These are phyloP conservation scores for Globisporangium megalacanthum DNA, from an alignment of 352 stramenopile species.

Conservation along the genomic window DNA sequence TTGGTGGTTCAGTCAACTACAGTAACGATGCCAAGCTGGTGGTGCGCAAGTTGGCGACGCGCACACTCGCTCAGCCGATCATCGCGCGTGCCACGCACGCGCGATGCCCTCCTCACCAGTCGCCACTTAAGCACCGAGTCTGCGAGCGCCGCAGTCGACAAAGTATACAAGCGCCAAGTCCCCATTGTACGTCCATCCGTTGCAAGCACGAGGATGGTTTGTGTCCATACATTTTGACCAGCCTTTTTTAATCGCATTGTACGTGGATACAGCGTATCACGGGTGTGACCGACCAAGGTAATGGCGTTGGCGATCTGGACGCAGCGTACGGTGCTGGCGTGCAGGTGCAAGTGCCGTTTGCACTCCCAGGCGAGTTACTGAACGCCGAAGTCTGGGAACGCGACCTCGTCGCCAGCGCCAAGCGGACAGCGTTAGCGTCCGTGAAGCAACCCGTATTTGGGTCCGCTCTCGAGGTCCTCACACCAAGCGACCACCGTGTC, in stretches of 20 bases:
- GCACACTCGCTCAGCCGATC: no score
- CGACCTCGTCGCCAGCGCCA: constrained; percentile 29
- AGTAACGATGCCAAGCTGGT: no score
- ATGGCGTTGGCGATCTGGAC: constrained; percentile 26
- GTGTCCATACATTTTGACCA: neutral
- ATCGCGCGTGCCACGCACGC: no score
- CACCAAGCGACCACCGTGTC: constrained; percentile 30
- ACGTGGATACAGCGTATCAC: constrained; percentile 21
- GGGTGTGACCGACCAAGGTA: constrained; percentile 36
- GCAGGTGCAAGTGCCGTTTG: constrained; percentile 43
- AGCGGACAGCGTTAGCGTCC: constrained; percentile 9
- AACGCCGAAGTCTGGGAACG: constrained; percentile 44
- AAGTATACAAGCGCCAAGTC: constrained; percentile 12
- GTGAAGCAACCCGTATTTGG: constrained; percentile 34
- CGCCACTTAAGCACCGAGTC: no score
- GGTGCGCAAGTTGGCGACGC: no score
- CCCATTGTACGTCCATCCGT: constrained; percentile 3
- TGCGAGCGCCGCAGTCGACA: neutral
- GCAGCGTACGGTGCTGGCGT: constrained; percentile 13
- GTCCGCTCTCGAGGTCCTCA: constrained; percentile 19
- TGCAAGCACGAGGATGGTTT: neutral
- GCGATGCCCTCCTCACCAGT: no score
- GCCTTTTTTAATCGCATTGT: no score
- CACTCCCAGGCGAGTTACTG: constrained; percentile 43
- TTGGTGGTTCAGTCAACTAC: no score